These are phyloP conservation scores for Corymbia calophylla DNA, from an alignment of 441 rosid genomes.

Conservation along the genomic window DNA sequence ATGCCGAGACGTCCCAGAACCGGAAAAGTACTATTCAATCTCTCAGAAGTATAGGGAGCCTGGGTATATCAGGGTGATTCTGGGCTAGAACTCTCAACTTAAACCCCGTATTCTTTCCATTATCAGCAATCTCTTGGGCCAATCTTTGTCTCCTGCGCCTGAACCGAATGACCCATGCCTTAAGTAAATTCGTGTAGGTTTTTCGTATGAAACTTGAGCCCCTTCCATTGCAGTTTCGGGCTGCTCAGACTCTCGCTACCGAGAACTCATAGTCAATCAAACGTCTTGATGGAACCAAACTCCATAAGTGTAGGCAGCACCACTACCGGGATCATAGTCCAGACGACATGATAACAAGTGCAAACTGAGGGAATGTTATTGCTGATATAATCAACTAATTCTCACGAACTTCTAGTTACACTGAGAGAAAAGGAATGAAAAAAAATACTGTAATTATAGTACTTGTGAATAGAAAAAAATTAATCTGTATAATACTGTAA, in stretches of 20 bases:
- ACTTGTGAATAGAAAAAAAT: no score
- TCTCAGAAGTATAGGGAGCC: slow-evolving; percentile 21
- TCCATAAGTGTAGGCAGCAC: neutral
- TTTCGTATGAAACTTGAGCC: neutral
- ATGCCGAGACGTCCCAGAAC: neutral
- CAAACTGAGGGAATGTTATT: no score
- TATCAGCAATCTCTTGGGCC: slow-evolving; percentile 48
- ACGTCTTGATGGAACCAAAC: neutral
- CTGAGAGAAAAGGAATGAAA: no score
- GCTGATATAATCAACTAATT: no score
- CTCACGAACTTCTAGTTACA: no score
- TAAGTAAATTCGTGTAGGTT: neutral
- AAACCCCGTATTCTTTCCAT: slow-evolving; percentile 80
- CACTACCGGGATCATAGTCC: neutral
- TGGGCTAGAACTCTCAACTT: slow-evolving; percentile 79
- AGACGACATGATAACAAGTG: no score
- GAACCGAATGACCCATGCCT: neutral
- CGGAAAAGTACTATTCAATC: neutral
- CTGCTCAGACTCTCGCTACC: neutral
- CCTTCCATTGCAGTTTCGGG: neutral
- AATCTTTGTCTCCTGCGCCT: slow-evolving; percentile 68
- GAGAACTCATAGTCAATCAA: neutral
- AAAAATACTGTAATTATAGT: no score
- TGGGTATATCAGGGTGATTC: slow-evolving; percentile 88
- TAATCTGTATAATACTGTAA: no score